Conservation (phyloP, 2,329 filamentous ascomycete genomes). For the Pseudopyrenochaeta lycopersici region DNA sequence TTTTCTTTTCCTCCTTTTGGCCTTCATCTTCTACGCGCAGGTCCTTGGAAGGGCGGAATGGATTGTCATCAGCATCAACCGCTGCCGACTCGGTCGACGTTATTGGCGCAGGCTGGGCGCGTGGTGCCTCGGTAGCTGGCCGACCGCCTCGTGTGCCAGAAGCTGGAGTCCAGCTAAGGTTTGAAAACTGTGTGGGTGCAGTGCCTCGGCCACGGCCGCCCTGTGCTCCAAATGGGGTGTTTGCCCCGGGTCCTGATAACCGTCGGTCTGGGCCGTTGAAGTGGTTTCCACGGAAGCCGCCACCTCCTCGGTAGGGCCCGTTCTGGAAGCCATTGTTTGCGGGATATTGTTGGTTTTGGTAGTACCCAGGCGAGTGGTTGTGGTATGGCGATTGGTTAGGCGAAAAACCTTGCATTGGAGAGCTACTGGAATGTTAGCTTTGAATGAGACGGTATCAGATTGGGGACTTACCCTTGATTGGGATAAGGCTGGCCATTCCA, state of each 20-base stretch:
- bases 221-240: constrained; percentile 50
- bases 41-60: constrained; percentile 71
- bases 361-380: too few species aligned
- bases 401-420: constrained; percentile 66
- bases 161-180: constrained; percentile 75
- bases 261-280: constrained; percentile 53
- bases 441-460: background rate
- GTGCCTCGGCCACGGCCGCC: constrained; percentile 64
- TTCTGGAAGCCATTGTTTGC: constrained; percentile 60
- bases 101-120: constrained; percentile 28
- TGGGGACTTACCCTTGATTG: constrained; percentile 59
- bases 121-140: constrained; percentile 50
- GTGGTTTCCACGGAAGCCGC: constrained; percentile 67
- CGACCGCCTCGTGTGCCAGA: constrained; percentile 64
- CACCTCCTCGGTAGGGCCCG: constrained; percentile 61
- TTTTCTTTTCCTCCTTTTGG: constrained; percentile 60
- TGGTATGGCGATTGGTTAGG: constrained; percentile 63
- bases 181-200: constrained; percentile 64
- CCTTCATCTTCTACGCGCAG: constrained; percentile 70
- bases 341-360: constrained; percentile 56
- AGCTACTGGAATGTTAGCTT: constrained; percentile 48
- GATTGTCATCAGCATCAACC: constrained; percentile 66
- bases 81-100: constrained; percentile 35
- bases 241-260: constrained; percentile 54
- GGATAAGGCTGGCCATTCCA: constrained; percentile 59